A percentile compares a stretch with the other conserved stretches of the same genome.
Conservation (phyloP, 257 asterid genomes). For the Linderniella brevidens region DNA sequence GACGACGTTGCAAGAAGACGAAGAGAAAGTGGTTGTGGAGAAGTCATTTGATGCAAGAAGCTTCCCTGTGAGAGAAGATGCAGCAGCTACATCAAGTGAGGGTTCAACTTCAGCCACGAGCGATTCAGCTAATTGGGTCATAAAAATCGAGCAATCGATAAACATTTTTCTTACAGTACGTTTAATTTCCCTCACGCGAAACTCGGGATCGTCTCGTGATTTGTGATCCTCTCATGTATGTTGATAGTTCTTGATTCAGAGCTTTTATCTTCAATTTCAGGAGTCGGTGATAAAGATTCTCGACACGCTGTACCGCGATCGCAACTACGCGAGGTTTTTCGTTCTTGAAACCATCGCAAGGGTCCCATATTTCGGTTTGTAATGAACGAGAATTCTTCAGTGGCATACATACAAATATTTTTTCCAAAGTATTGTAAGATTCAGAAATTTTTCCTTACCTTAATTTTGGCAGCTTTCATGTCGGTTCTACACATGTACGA, state of each 20-base stretch:
- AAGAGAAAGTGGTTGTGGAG: conserved; percentile 58
- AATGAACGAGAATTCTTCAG: conserved; percentile 4
- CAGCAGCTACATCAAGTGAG: conserved; percentile 18
- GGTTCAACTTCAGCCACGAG: conserved; percentile 25
- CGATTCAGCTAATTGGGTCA: conserved; percentile 44
- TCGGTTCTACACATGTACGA: conserved; percentile 94
- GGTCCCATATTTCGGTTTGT: conserved; percentile 97
- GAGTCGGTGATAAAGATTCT: conserved; percentile 83
- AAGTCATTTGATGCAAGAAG: conserved; percentile 43
- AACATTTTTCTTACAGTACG: conserved; percentile 73
- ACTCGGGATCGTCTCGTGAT: too few relatives aligned
- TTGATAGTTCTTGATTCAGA: conserved; percentile 10
- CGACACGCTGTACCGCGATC: conserved; percentile 69
- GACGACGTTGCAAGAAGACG: conserved; percentile 54
- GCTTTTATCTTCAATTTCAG: conserved; percentile 28
- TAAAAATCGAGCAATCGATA: conserved; percentile 79
- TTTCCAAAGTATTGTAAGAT: too few relatives aligned
- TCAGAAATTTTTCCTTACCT: background rate
- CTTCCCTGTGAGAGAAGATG: conserved; percentile 41
- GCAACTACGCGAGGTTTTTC: conserved; percentile 74
- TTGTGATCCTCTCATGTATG: background rate
- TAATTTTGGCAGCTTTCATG: conserved; percentile 61
- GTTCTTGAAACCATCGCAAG: conserved; percentile 97
- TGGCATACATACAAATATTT: too few relatives aligned
- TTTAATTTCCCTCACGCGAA: background rate